phyloP scores from a whole-genome alignment of 2,329 filamentous ascomycete species.

The Xylaria sp. region DNA sequence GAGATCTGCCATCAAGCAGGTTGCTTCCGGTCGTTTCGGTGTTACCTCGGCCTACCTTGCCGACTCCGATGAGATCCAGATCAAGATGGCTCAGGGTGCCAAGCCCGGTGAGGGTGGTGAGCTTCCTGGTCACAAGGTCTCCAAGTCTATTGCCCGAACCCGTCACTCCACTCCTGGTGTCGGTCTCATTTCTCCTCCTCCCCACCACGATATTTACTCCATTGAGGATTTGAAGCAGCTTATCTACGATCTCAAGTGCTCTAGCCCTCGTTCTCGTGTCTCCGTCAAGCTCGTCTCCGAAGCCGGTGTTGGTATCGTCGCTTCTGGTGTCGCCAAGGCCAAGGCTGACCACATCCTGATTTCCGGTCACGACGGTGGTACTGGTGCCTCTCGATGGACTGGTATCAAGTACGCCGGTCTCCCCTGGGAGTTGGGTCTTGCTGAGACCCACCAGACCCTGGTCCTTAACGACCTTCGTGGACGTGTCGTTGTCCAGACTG shows the following conservation, averaged over 20 bases:
- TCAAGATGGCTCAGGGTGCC: constrained; percentile 98
- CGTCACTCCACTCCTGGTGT: constrained; percentile 95
- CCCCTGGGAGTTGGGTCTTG: constrained; percentile 93
- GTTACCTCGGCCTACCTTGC: constrained; percentile 92
- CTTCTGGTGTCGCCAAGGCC: constrained; percentile 94
- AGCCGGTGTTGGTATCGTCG: constrained; percentile 94
- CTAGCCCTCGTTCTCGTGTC: constrained; percentile 83
- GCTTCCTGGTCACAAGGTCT: constrained; percentile 93
- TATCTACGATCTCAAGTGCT: constrained; percentile 96
- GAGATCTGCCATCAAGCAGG: constrained; percentile 96
- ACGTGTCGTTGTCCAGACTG: constrained; percentile 91
- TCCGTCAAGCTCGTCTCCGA: constrained; percentile 98
- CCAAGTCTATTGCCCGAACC: constrained; percentile 86
- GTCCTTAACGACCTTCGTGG: constrained; percentile 94
- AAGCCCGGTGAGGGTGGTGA: constrained; percentile 98
- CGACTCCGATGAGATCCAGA: constrained; percentile 92
- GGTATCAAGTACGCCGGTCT: constrained; percentile 98
- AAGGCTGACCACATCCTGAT: constrained; percentile 97
- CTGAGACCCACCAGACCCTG: constrained; percentile 93
- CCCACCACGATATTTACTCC: constrained; percentile 97
- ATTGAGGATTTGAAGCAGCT: constrained; percentile 97
- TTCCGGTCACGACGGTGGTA: constrained; percentile 94
- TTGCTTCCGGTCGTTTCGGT: constrained; percentile 92
- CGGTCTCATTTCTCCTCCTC: constrained; percentile 90
- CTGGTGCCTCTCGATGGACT: constrained; percentile 93